These are phyloP conservation scores for Teunomyces tritomae DNA, from an alignment of 805 yeast genomes.

Conservation along the genomic window DNA sequence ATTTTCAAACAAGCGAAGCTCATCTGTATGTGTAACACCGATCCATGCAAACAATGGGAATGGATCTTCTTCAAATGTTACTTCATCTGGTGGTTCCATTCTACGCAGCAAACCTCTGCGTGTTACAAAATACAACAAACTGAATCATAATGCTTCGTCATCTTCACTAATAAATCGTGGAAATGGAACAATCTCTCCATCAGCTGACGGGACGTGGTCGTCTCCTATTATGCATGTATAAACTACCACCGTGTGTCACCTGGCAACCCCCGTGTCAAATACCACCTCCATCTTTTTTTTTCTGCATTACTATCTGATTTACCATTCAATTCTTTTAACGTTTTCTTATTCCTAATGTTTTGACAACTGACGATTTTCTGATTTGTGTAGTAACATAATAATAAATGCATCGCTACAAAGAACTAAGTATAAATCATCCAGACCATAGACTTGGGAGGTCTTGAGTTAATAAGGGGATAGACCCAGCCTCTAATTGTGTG, in stretches of 20 bases:
- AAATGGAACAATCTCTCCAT: background rate
- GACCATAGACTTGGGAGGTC: too few relatives aligned
- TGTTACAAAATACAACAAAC: conserved; percentile 6
- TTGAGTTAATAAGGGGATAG: too few relatives aligned
- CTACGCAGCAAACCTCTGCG: conserved; percentile 10
- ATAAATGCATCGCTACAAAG: background rate
- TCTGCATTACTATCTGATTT: conserved; percentile 2
- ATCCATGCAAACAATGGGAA: conserved; percentile 13
- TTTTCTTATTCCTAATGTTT: background rate
- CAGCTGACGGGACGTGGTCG: conserved; percentile 9
- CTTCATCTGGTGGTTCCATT: conserved; percentile 3
- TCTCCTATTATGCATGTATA: conserved; percentile 15
- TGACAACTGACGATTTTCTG: background rate
- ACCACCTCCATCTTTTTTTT: background rate
- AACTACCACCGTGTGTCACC: background rate
- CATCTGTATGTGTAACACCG: conserved; percentile 22
- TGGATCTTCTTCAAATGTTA: conserved; percentile 4
- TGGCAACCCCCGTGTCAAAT: background rate
- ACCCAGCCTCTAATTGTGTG: background rate
- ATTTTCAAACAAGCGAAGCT: conserved; percentile 27
- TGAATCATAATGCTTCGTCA: background rate
- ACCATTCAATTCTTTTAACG: conserved; percentile 3
- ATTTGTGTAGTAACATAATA: background rate
- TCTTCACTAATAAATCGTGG: background rate
- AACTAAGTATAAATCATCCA: background rate